These are phyloP conservation scores for Zoysia japonica DNA, from an alignment of 176 grass and related monocot species.

Conservation along the genomic window DNA sequence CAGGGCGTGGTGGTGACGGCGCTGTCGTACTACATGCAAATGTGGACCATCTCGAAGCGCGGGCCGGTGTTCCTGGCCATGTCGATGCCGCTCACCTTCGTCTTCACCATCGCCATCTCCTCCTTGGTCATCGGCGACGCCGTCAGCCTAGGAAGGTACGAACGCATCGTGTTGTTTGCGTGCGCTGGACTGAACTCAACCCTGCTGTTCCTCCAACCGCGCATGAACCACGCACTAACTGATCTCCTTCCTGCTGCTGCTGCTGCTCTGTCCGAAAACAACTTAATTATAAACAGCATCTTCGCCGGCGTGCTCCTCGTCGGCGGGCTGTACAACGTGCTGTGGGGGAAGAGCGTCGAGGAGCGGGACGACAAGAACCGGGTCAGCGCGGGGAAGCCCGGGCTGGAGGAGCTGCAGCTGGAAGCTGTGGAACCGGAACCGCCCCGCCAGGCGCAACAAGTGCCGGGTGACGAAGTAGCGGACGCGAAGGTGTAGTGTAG, in stretches of 20 bases:
- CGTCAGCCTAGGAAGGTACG: conserved; percentile 67
- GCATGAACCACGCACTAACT: too few species aligned
- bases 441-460: neutral
- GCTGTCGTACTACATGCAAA: conserved; percentile 76
- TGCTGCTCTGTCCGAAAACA: neutral
- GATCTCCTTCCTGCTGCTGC: too few species aligned
- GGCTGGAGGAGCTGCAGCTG: conserved; percentile 38
- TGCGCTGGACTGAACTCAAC: too few species aligned
- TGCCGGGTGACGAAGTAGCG: conserved; percentile 24
- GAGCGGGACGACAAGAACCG: conserved; percentile 35
- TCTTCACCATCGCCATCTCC: conserved; percentile 67
- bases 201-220: too few species aligned
- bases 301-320: conserved; percentile 50
- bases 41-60: conserved; percentile 69
- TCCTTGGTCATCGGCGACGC: conserved; percentile 60
- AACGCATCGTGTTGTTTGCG: too few species aligned
- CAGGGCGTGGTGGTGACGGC: conserved; percentile 65
- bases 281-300: conserved; percentile 27
- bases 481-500: conserved; percentile 28
- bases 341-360: conserved; percentile 63
- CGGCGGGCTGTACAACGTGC: conserved; percentile 64
- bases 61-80: conserved; percentile 72
- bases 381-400: conserved; percentile 6
- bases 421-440: neutral
- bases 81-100: conserved; percentile 66